A percentile compares a stretch with the other conserved stretches of the same genome.
Conservation (phyloP, 345 rosid species). For the Gossypium longicalyx region DNA sequence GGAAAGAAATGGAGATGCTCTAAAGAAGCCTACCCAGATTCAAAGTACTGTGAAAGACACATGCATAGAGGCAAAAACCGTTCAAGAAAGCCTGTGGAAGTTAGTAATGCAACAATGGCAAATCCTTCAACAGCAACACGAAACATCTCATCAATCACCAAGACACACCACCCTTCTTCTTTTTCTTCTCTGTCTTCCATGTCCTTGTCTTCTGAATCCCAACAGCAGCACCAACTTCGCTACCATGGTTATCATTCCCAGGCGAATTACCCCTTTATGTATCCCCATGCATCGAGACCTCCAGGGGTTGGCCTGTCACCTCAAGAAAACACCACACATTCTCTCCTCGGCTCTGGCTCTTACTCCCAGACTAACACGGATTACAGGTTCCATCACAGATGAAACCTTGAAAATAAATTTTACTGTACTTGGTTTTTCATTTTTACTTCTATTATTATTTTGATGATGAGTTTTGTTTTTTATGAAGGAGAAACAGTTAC, state of each 20-base stretch:
- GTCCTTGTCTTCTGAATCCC: conserved; percentile 26
- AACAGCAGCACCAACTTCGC: conserved; percentile 26
- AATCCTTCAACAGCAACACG: conserved; percentile 21
- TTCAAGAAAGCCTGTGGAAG: conserved; percentile 92
- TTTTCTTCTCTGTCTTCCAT: conserved; percentile 26
- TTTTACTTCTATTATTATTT: not conserved
- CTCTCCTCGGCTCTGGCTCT: conserved; percentile 43
- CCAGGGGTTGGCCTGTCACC: conserved; percentile 26
- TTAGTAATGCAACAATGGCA: conserved; percentile 17
- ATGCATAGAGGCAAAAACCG: conserved; percentile 98
- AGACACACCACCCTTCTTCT: conserved; percentile 26
- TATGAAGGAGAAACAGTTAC: conserved; percentile 41
- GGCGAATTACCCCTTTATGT: conserved; percentile 28
- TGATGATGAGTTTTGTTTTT: not conserved
- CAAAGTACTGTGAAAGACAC: conserved; percentile 91
- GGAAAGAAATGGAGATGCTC: conserved; percentile 98
- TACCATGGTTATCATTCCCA: conserved; percentile 26
- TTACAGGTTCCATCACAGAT: conserved; percentile 41
- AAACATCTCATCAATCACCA: conserved; percentile 27
- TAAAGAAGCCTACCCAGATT: conserved; percentile 70
- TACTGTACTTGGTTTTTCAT: not conserved
- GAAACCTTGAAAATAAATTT: not conserved
- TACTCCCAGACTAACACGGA: conserved; percentile 34
- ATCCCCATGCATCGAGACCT: conserved; percentile 34
- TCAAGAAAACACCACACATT: conserved; percentile 32